Conservation (phyloP, 805 yeast species). For the Ogataea kodamae region DNA sequence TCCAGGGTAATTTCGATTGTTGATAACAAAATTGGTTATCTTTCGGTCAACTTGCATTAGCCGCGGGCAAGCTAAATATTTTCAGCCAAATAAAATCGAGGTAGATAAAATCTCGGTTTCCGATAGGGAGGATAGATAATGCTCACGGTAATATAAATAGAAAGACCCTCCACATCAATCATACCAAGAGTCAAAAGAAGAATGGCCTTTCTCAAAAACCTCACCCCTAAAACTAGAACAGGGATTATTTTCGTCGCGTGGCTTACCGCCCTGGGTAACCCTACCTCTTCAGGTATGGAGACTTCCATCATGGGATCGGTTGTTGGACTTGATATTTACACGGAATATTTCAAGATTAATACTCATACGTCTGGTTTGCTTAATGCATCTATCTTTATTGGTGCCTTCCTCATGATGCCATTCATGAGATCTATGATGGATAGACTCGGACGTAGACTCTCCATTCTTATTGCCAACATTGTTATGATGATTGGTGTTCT, state of each 20-base stretch:
- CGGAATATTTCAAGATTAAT: slow-evolving; percentile 12
- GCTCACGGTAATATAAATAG: too few species aligned
- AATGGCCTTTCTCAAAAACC: too few species aligned
- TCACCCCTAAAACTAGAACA: background rate
- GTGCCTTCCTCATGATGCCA: slow-evolving; percentile 9
- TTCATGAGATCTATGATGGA: slow-evolving; percentile 6
- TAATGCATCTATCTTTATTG: slow-evolving; percentile 10
- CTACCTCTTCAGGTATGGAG: slow-evolving; percentile 15
- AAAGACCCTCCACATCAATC: too few species aligned
- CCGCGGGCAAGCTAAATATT: too few species aligned
- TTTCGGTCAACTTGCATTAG: too few species aligned
- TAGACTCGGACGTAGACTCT: slow-evolving; percentile 52
- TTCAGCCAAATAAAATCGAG: too few species aligned
- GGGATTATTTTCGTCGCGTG: slow-evolving; percentile 5
- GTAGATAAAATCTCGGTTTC: too few species aligned
- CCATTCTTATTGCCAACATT: slow-evolving; percentile 34
- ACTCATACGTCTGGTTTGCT: slow-evolving; percentile 9
- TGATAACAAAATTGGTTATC: too few species aligned
- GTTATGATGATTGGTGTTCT: slow-evolving; percentile 52
- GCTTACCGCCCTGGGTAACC: slow-evolving; percentile 10
- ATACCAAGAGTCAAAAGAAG: too few species aligned
- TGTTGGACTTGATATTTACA: slow-evolving; percentile 11
- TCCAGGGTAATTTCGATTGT: too few species aligned
- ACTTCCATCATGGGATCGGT: slow-evolving; percentile 7
- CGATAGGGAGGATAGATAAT: too few species aligned